A percentile compares a stretch with the other conserved stretches of the same genome.
phyloP scores from a whole-genome alignment of 495 filamentous ascomycete species.

The Penicillium silybi region DNA sequence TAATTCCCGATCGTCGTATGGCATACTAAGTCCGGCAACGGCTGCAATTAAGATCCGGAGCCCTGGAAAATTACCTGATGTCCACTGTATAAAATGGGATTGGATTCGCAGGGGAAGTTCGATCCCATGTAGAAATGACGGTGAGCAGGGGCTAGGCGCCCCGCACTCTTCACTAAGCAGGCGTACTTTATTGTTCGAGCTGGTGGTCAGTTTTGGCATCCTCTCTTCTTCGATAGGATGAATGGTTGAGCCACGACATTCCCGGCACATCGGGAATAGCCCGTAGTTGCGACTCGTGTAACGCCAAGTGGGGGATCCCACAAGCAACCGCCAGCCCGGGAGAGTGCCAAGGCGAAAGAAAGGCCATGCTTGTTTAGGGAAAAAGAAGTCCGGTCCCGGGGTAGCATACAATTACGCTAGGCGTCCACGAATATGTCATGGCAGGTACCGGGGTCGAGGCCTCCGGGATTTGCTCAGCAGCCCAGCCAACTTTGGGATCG shows the following conservation, averaged over 20 bases:
- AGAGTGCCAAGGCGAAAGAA: neutral
- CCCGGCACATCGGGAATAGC: neutral
- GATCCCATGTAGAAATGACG: neutral
- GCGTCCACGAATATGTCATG: neutral
- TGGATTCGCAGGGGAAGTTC: neutral
- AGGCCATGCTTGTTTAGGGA: neutral
- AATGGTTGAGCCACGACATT: neutral
- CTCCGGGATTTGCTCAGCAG: neutral
- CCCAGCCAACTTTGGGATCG: neutral
- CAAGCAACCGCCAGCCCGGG: neutral
- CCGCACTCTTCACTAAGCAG: neutral
- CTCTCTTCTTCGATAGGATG: neutral
- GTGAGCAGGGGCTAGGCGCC: neutral
- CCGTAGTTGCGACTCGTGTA: neutral
- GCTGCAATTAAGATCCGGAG: neutral
- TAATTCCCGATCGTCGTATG: neutral
- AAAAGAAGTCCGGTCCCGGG: neutral
- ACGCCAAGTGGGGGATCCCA: neutral
- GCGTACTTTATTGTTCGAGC: no score
- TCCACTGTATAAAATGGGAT: neutral
- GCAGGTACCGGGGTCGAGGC: neutral
- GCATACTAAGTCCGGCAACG: neutral
- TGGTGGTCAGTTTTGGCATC: neutral
- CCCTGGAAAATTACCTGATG: neutral
- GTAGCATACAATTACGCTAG: neutral